Evolutionary conservation across 805 yeast species (phyloP).

Genomic region (Crinitomyces ghanaensis): DNA sequence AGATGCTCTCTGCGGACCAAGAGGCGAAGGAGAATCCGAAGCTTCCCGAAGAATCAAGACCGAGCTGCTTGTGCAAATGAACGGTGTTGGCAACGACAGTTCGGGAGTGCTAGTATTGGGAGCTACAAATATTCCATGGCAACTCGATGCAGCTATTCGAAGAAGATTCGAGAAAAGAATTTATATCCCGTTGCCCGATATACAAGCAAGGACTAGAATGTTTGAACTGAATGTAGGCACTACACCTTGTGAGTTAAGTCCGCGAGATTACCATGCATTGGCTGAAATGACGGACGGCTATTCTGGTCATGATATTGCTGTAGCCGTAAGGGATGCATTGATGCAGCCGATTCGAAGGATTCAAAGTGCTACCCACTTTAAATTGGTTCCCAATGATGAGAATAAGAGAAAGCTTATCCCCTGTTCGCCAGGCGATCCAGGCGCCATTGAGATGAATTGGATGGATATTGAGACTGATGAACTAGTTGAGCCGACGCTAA

Average conservation of each 20-base stretch:
- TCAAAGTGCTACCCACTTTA: conserved; percentile 91
- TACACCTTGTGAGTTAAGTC: conserved; percentile 69
- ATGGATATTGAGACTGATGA: conserved; percentile 83
- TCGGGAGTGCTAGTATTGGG: conserved; percentile 89
- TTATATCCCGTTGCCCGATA: conserved; percentile 87
- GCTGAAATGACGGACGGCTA: conserved; percentile 96
- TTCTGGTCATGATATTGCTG: conserved; percentile 95
- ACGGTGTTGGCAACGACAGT: conserved; percentile 95
- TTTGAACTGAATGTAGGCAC: conserved; percentile 86
- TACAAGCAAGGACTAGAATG: conserved; percentile 86
- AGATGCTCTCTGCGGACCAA: conserved; percentile 93
- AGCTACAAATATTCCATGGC: conserved; percentile 99
- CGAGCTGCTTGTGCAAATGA: conserved; percentile 93
- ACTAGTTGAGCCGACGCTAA: conserved; percentile 77
- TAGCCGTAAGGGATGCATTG: conserved; percentile 90
- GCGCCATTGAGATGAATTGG: conserved; percentile 87
- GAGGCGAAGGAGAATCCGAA: conserved; percentile 97
- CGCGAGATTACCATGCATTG: conserved; percentile 62
- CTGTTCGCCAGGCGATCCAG: conserved; percentile 92
- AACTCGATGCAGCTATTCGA: conserved; percentile 91
- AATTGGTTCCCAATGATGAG: conserved; percentile 30
- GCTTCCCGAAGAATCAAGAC: conserved; percentile 94
- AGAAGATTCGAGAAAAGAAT: conserved; percentile 94
- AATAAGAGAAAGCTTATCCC: conserved; percentile 51
- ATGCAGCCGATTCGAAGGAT: conserved; percentile 97